phyloP scores from a whole-genome alignment of 2,329 filamentous ascomycete genomes.

The Hypocrella siamensis region DNA sequence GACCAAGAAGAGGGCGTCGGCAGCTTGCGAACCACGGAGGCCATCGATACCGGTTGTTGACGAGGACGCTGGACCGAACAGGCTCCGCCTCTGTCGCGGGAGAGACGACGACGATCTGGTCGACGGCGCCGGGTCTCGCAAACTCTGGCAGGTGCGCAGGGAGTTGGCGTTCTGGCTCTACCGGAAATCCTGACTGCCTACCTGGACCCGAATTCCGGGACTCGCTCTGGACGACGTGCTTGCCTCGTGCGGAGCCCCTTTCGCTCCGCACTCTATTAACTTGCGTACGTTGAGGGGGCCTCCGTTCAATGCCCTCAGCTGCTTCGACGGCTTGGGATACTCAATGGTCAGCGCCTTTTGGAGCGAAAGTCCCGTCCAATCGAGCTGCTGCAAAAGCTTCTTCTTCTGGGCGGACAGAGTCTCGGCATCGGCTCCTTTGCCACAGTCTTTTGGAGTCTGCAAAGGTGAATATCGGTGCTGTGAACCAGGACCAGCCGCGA shows the following conservation, averaged over 20 bases:
- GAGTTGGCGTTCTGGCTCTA: constrained; percentile 11
- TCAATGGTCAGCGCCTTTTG: constrained; percentile 14
- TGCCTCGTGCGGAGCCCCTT: background rate
- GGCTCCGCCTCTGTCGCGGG: background rate
- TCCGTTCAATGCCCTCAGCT: constrained; percentile 1
- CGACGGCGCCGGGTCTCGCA: background rate
- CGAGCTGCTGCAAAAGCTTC: constrained; percentile 10
- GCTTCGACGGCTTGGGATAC: constrained; percentile 6
- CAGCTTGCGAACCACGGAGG: background rate
- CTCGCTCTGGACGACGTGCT: background rate
- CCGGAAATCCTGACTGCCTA: constrained; percentile 12
- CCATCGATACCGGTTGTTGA: background rate
- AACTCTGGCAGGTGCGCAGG: constrained; percentile 2
- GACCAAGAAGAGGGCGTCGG: background rate
- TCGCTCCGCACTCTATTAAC: background rate
- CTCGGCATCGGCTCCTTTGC: background rate
- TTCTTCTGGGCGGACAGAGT: constrained; percentile 10
- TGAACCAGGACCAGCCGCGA: no score
- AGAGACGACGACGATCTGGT: background rate
- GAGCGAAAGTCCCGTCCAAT: constrained; percentile 16
- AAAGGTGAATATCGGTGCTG: background rate
- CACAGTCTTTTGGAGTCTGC: background rate
- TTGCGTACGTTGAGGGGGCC: constrained; percentile 1
- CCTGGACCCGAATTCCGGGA: constrained; percentile 11
- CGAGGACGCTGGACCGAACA: background rate